Evolutionary conservation across 495 filamentous ascomycete species (phyloP).

Genomic region (Hypoxylon perforatum): DNA sequence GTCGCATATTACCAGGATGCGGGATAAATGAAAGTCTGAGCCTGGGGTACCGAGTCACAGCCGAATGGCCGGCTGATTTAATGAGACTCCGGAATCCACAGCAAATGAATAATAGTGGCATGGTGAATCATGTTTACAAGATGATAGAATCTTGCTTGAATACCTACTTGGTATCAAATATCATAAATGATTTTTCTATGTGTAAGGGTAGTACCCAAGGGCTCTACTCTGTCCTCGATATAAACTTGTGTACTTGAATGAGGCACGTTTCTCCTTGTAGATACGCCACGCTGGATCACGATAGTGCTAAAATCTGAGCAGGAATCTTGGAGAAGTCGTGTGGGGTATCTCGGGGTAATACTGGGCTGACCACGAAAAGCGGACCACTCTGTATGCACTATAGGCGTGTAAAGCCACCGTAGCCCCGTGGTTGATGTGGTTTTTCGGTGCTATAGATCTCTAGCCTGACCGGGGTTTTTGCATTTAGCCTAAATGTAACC

Average conservation of each 20-base stretch:
- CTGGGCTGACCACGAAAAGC: not conserved
- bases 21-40: slow-evolving; percentile 44
- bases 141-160: not conserved
- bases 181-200: not conserved
- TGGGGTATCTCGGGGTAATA: slow-evolving; percentile 42
- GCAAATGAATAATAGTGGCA: slow-evolving; percentile 2
- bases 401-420: too few species aligned
- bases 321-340: slow-evolving; percentile 32
- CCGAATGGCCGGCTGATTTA: slow-evolving; percentile 34
- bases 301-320: not conserved
- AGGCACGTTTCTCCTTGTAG: not conserved
- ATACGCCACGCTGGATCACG: not conserved
- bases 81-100: slow-evolving; percentile 1
- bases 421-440: too few species aligned
- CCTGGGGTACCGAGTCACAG: slow-evolving; percentile 34
- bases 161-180: not conserved
- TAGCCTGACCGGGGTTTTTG: slow-evolving; percentile 9
- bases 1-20: slow-evolving; percentile 35
- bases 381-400: too few species aligned
- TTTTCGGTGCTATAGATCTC: not conserved
- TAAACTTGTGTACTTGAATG: not conserved
- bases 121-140: slow-evolving; percentile 6
- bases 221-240: not conserved
- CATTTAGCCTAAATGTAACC: slow-evolving; percentile 45
- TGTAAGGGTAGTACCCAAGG: not conserved